Evolutionary conservation across 805 yeast genomes (phyloP).

Genomic region (Hanseniaspora occidentalis): DNA sequence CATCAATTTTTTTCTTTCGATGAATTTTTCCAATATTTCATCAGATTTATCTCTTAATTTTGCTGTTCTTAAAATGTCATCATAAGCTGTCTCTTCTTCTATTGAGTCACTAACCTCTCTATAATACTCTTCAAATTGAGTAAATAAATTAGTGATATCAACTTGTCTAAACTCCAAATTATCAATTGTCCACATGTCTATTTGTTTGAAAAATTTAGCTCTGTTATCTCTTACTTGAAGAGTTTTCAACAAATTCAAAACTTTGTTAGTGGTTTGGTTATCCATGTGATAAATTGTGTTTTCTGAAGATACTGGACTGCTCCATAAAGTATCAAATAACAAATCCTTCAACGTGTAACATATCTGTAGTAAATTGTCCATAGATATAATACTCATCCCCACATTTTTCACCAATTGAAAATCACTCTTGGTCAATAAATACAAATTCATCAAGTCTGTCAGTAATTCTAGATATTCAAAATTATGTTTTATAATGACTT

Average conservation of each 20-base stretch:
- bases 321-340: conserved; percentile 16
- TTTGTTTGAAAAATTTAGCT: conserved; percentile 12
- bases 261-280: not conserved
- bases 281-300: conserved; percentile 2
- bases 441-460: conserved; percentile 14
- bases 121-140: conserved; percentile 16
- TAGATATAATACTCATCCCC: conserved; percentile 10
- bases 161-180: conserved; percentile 13
- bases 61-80: conserved; percentile 26
- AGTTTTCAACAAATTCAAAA: conserved; percentile 14
- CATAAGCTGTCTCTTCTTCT: conserved; percentile 9
- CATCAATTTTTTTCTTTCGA: conserved; percentile 13
- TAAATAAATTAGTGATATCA: conserved; percentile 2
- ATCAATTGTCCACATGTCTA: conserved; percentile 15
- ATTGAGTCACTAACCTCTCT: conserved; percentile 10
- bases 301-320: too few species aligned
- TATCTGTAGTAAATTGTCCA: conserved; percentile 9
- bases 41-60: conserved; percentile 33
- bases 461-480: conserved; percentile 5
- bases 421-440: conserved; percentile 19
- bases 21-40: conserved; percentile 12
- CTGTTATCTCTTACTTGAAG: conserved; percentile 20
- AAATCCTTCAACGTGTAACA: conserved; percentile 13
- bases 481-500: not conserved
- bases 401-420: conserved; percentile 14